These are phyloP conservation scores for Didymellaceae sp. DNA, from an alignment of 2,329 filamentous ascomycete genomes.

Conservation along the genomic window DNA sequence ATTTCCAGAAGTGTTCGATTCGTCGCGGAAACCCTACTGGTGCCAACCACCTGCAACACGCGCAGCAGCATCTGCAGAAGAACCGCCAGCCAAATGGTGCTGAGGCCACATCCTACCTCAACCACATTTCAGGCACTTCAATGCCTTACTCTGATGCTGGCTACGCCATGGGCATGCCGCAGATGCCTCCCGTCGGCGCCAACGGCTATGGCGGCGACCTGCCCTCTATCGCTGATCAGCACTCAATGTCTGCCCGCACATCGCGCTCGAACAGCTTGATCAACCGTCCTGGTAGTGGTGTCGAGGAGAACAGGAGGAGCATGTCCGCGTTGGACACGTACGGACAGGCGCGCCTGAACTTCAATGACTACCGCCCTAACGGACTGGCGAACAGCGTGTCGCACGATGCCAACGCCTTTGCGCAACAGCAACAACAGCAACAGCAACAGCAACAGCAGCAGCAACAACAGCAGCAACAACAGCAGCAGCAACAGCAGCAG, in stretches of 20 bases:
- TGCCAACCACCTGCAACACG: constrained; percentile 91
- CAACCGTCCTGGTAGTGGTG: constrained; percentile 46
- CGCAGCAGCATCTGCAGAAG: constrained; percentile 87
- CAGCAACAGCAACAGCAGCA: constrained; percentile 20
- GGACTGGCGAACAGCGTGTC: constrained; percentile 37
- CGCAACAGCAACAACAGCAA: constrained; percentile 34
- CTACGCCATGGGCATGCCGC: constrained; percentile 45
- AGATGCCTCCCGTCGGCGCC: constrained; percentile 41
- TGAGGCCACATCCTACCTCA: constrained; percentile 47
- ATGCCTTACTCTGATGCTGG: constrained; percentile 43
- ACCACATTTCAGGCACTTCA: constrained; percentile 42
- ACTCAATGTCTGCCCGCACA: constrained; percentile 56
- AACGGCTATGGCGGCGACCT: constrained; percentile 48
- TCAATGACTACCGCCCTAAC: constrained; percentile 46
- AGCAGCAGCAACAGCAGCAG: constrained; percentile 27
- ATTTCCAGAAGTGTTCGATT: constrained; percentile 99
- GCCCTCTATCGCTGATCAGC: constrained; percentile 48
- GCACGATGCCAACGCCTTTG: constrained; percentile 34
- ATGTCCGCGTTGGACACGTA: constrained; percentile 45
- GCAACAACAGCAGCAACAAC: constrained; percentile 10
- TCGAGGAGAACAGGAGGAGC: constrained; percentile 47
- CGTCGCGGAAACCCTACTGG: constrained; percentile 94
- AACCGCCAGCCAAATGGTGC: constrained; percentile 42
- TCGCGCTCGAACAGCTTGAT: constrained; percentile 59
- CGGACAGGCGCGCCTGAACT: constrained; percentile 41